Base-by-base conservation (phyloP, 441 rosid species). In the Populus hybrid region DNA sequence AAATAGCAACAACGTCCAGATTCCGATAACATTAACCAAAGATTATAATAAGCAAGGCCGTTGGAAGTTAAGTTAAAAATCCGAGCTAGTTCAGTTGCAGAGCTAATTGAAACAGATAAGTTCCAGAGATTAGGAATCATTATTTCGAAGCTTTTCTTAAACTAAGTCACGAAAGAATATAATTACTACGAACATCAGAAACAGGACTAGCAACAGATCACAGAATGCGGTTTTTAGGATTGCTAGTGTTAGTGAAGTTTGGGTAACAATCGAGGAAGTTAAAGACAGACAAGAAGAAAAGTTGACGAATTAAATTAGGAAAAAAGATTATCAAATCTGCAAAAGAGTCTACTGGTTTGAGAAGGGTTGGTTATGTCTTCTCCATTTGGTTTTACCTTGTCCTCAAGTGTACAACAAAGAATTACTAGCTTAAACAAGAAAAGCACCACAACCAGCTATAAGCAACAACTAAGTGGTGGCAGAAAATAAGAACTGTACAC, bases 401-500 rank as follows among this genome's bases (percentile, higher is more conserved):
- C 0, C n/a, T 18, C 61, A 53, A 18, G 61, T 18, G 61, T 18
- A 53, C 21, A 53, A 2, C 8, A 16, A 30, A 53, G n/a, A 53
- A 6, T 53, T 18, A 53, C 61, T 16, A 0, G 14, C 61, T 53
- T 53, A 18, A 53, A 53, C n/a, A 40, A 79, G 77, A 67, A 26
- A 76, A 38, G 42, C 72, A 81, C 70, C 73, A 78, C 74, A 82
- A 3, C 32, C 32, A 30, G 32, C 32, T 30, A 30, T 30, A 30
- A 30, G 32, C 32, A 30, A 30, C 3, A 30, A 30, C 32, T 30
- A 30, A 78, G n/a, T n/a, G n/a, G 77, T 70, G 73, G 40, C 77
- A 75, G 71, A 73, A 75, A 71, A 75, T 71, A 76, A 75, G 63
- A 40, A 76, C 84, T 84, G 77, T 80, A 78, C 88, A 77, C 50